Base-by-base conservation (phyloP, 2,329 filamentous ascomycete genomes). In the Huntiella omanensis region DNA sequence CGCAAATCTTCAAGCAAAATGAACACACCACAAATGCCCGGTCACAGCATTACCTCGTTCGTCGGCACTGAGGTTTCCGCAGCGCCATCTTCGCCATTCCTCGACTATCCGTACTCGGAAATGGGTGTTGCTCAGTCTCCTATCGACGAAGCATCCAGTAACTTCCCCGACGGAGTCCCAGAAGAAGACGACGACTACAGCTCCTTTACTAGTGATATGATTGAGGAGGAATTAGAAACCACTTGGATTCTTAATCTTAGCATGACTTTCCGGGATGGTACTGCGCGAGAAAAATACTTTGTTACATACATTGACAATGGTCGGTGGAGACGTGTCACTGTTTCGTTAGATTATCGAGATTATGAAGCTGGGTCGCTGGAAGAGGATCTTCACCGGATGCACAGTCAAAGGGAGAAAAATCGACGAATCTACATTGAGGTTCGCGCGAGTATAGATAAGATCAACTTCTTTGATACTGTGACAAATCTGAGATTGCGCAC, bases 201-300 rank as follows among this genome's bases (percentile, higher is more conserved):
- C n/a, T 46, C 46, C 10, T 38, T 49, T 8, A 37, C 42, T 5
- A 46, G 42, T 34, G 65, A 68, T 45, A 67, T 75, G 54, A 71
- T 94, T 53, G 75, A 81, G 52, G 75, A 83, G 52, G 88, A 96
- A 60, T 70, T 95, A 47, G 86, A 95, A 56, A 74, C 70, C 50
- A 79, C 74, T 56, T 98, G 91, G 91, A 96, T 98, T 50, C 68
- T 98, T 54, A 98, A 98, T 57, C 71, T 96, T 50, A 95, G 86
- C 62, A 95, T 98, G 91, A 86, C 94, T 60, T 98, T 95, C 60
- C 77, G 87, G 49, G 91, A 98, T 63, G 80, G 81, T 55, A 92
- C 87, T 10, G 83, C 83, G 55, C 75, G 88, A 38, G 91, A 98
- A 61, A 98, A 98, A 60, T 96, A 96, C 66, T 98, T 96, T 60